Percentiles rank a stretch among this genome's conserved stretches.
Conservation (phyloP, 1,284 basidiomycete genomes). For the Schizophyllum commune region DNA sequence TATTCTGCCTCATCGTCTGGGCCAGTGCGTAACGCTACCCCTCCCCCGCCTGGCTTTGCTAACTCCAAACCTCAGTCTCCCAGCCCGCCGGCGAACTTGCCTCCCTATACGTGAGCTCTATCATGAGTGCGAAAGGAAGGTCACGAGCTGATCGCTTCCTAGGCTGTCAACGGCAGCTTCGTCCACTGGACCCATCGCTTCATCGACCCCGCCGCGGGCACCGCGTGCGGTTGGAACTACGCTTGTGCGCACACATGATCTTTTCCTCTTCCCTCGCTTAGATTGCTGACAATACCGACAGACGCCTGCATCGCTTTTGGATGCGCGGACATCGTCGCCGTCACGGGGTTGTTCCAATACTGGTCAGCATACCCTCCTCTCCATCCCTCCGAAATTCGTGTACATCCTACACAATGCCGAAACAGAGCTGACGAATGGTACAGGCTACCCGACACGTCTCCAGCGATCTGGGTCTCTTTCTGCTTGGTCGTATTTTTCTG, state of each 20-base stretch:
- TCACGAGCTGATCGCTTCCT: not conserved
- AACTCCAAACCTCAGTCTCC: not conserved
- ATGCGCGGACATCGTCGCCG: slow-evolving; percentile 10
- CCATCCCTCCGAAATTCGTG: no score
- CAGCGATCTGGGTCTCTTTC: slow-evolving; percentile 11
- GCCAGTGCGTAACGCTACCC: slow-evolving; percentile 3
- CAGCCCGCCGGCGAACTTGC: not conserved
- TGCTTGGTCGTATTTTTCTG: slow-evolving; percentile 9
- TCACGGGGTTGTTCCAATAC: slow-evolving; percentile 10
- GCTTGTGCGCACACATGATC: slow-evolving; percentile 2
- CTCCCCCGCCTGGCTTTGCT: not conserved
- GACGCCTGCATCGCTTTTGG: slow-evolving; percentile 10
- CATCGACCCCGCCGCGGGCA: slow-evolving; percentile 10
- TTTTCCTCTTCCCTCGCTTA: not conserved
- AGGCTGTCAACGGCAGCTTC: slow-evolving; percentile 11
- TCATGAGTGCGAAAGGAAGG: not conserved
- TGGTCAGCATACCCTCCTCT: slow-evolving; percentile 3
- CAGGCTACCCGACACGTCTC: slow-evolving; percentile 9
- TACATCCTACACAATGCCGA: not conserved
- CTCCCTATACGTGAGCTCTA: not conserved
- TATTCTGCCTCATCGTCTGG: slow-evolving; percentile 11
- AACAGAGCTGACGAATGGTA: not conserved
- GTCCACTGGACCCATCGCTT: slow-evolving; percentile 11
- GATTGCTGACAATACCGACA: not conserved
- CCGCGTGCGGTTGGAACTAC: slow-evolving; percentile 12